Conservation (phyloP, 208 protist species). For the Leishmania braziliensis region DNA sequence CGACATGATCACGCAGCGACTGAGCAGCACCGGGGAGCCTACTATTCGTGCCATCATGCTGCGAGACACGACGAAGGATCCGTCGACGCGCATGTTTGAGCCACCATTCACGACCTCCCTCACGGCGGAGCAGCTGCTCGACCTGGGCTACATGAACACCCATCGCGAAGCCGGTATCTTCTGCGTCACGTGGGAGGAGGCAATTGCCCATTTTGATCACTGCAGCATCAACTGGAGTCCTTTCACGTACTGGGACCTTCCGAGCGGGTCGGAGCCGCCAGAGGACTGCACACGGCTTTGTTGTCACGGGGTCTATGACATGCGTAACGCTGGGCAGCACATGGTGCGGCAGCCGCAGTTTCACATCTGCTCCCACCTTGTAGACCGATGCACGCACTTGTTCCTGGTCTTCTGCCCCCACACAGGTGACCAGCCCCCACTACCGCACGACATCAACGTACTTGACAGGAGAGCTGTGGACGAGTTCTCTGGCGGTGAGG, state of each 20-base stretch:
- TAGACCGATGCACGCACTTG: slow-evolving; percentile 51
- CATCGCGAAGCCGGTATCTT: slow-evolving; percentile 71
- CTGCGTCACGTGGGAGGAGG: slow-evolving; percentile 80
- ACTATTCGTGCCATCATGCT: slow-evolving; percentile 25
- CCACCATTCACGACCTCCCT: slow-evolving; percentile 25
- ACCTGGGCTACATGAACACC: slow-evolving; percentile 45
- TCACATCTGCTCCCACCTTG: slow-evolving; percentile 59
- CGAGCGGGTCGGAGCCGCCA: slow-evolving; percentile 26
- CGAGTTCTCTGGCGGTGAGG: slow-evolving; percentile 7
- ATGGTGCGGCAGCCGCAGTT: slow-evolving; percentile 69
- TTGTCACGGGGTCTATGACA: slow-evolving; percentile 55
- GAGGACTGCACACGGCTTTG: slow-evolving; percentile 52
- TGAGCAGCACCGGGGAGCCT: neutral
- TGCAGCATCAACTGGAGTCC: slow-evolving; percentile 79
- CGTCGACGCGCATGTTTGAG: slow-evolving; percentile 4
- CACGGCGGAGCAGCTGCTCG: slow-evolving; percentile 15
- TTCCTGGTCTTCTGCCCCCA: slow-evolving; percentile 74
- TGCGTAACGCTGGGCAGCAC: slow-evolving; percentile 14
- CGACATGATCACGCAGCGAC: slow-evolving; percentile 23
- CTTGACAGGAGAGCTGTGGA: slow-evolving; percentile 5
- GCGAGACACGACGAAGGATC: slow-evolving; percentile 33
- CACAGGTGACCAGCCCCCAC: slow-evolving; percentile 43
- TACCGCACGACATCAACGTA: slow-evolving; percentile 49
- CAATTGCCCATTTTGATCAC: slow-evolving; percentile 58
- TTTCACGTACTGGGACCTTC: slow-evolving; percentile 56